Evolutionary conservation across 345 rosid species (phyloP).

Genomic region (Nasturtium officinale): DNA sequence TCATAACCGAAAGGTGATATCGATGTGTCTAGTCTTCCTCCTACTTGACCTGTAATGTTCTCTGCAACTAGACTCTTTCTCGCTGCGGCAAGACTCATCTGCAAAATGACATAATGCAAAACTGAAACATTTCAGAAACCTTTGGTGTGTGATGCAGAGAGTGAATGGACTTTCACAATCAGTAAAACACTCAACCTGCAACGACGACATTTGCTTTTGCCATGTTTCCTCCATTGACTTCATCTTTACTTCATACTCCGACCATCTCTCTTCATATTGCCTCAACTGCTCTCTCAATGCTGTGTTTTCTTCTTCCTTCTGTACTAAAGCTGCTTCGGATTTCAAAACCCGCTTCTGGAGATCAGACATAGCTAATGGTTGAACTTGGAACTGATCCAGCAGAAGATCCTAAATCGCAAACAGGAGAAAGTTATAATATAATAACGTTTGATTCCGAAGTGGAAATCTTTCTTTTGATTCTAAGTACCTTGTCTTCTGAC

Average conservation of each 20-base stretch:
- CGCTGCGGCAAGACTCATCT: slow-evolving; percentile 85
- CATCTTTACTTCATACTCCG: slow-evolving; percentile 81
- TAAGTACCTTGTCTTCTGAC: slow-evolving; percentile 74
- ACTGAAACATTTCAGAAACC: slow-evolving; percentile 12
- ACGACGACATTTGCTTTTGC: slow-evolving; percentile 86
- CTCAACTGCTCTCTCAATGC: slow-evolving; percentile 73
- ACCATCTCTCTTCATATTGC: slow-evolving; percentile 72
- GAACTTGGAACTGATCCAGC: slow-evolving; percentile 60
- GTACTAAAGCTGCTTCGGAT: slow-evolving; percentile 67
- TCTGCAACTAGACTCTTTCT: slow-evolving; percentile 71
- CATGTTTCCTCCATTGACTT: slow-evolving; percentile 95
- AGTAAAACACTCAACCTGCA: slow-evolving; percentile 56
- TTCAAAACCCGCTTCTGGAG: slow-evolving; percentile 69
- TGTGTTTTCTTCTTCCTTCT: slow-evolving; percentile 84
- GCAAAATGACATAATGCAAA: slow-evolving; percentile 28
- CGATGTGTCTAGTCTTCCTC: slow-evolving; percentile 56
- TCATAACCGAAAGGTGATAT: slow-evolving; percentile 65
- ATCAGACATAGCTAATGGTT: slow-evolving; percentile 59
- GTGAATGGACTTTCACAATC: slow-evolving; percentile 2
- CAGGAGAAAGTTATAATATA: slow-evolving; percentile 8
- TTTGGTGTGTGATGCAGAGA: slow-evolving; percentile 1
- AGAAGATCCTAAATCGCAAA: slow-evolving; percentile 55
- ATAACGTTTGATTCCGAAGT: background rate
- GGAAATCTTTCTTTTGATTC: slow-evolving; percentile 5
- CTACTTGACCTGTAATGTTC: slow-evolving; percentile 49